These are phyloP conservation scores for Micromonas commoda DNA, from an alignment of 139 green algal genomes.

Conservation along the genomic window DNA sequence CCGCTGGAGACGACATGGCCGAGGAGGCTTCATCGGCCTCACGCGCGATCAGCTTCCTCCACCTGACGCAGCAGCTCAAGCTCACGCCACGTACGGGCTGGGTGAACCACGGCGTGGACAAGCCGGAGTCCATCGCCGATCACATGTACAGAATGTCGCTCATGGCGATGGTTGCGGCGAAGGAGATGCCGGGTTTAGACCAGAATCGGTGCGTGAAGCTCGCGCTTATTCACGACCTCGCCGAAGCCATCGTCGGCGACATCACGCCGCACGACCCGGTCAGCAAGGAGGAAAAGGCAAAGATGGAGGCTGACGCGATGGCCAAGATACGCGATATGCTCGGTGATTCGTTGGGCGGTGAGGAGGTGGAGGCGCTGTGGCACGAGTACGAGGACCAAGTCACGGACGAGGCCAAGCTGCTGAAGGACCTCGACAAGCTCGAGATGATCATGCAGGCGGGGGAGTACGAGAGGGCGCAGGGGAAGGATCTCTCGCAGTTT, in stretches of 20 bases:
- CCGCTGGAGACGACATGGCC: background rate
- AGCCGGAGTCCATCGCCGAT: constrained; percentile 32
- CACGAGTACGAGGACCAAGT: constrained; percentile 32
- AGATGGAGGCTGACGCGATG: constrained; percentile 29
- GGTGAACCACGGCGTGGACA: constrained; percentile 21
- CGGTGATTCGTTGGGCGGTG: constrained; percentile 5
- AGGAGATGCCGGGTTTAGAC: background rate
- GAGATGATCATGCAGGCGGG: constrained; percentile 38
- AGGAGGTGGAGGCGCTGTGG: constrained; percentile 34
- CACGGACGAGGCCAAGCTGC: constrained; percentile 30
- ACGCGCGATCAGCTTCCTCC: constrained; percentile 9
- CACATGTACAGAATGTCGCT: constrained; percentile 36
- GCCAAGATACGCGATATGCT: background rate
- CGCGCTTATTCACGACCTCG: constrained; percentile 36
- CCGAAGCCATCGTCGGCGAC: constrained; percentile 35
- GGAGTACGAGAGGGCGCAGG: constrained; percentile 30
- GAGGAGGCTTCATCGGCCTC: background rate
- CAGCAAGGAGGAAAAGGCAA: constrained; percentile 35
- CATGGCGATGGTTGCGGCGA: constrained; percentile 28
- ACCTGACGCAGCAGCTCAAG: background rate
- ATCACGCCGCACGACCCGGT: constrained; percentile 37
- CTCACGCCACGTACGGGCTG: constrained; percentile 12
- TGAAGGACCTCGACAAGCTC: constrained; percentile 42
- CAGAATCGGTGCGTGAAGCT: constrained; percentile 30
- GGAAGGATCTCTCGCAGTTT: constrained; percentile 8